Base-by-base conservation (phyloP, 441 rosid genomes). In the Isatis lusitanica region DNA sequence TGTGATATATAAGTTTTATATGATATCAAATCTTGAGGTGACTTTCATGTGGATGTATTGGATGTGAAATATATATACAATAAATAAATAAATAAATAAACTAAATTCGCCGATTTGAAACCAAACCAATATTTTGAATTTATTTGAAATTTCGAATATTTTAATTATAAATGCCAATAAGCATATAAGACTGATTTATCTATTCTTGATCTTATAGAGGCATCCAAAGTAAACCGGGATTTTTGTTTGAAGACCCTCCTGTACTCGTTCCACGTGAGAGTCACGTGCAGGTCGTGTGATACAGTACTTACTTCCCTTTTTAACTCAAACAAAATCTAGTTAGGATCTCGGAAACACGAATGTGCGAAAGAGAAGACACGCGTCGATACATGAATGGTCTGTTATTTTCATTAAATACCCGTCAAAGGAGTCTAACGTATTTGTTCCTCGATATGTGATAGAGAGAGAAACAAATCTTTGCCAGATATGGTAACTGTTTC, bases 401-500 rank as follows among this genome's bases (percentile, higher is more conserved):
- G 60, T 58, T 7, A n/a, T 48, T 48, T 31, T 13, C 1, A 1
- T 42, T 13, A 57, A 58, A 65, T 39, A 58, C 72, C 18, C 50
- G 39, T 3, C 52, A 17, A 48, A 58, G 12, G 7, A 74, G 7
- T 8, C 52, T 39, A 56, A 56, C 0, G 9, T 31, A 33, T 8
- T 8, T 31, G 18, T 8, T 6, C 5, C 56, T 18, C 55, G 44
- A 52, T 17, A 40, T 33, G 21, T 63, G 48, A 35, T 6, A 63
- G 28, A 31, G 52, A 52, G 28, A 26, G 4, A 26, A 26, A 9
- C 50, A 63, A 21, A 21, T 63, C 17, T 72, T 72, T 72, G 36
- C 76, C 64, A 21, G 63, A 72, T 63, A 21, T 55, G 76, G 70
- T 3, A 53, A 63, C 55, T 53, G 47, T 63, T 42, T 51, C 39